Percentiles rank a stretch among this genome's conserved stretches.
Evolutionary conservation across 306 rosid genomes (phyloP).

Genomic region (Begonia masoniana): DNA sequence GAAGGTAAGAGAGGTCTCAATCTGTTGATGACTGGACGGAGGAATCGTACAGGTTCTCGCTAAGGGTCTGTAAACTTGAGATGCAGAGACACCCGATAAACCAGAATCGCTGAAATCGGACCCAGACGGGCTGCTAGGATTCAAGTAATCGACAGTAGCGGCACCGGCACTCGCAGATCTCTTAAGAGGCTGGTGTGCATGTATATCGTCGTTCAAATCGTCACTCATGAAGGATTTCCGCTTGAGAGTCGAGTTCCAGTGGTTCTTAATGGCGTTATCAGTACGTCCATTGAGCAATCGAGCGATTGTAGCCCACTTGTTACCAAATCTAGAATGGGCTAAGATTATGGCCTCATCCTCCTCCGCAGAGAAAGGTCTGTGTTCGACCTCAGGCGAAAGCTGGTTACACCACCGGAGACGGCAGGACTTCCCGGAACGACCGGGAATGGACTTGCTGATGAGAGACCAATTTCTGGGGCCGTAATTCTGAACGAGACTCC

Average conservation of each 20-base stretch:
- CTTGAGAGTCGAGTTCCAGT: conserved; percentile 88
- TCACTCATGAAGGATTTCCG: conserved; percentile 44
- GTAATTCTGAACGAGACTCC: conserved; percentile 38
- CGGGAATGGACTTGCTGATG: conserved; percentile 70
- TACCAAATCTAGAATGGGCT: conserved; percentile 56
- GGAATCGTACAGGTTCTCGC: conserved; percentile 7
- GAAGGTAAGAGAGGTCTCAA: conserved; percentile 18
- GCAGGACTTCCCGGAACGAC: conserved; percentile 80
- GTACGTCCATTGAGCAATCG: conserved; percentile 74
- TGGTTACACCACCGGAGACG: conserved; percentile 87
- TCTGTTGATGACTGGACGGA: conserved; percentile 10
- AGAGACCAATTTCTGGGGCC: conserved; percentile 75
- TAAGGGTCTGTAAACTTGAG: conserved; percentile 16
- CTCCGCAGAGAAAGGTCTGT: conserved; percentile 49
- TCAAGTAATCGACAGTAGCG: conserved; percentile 15
- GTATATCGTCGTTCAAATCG: conserved; percentile 12
- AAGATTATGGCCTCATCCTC: conserved; percentile 50
- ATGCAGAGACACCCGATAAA: conserved; percentile 21
- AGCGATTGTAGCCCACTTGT: conserved; percentile 85
- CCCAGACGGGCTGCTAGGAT: conserved; percentile 53
- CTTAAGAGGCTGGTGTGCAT: conserved; percentile 34
- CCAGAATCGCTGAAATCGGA: conserved; percentile 70
- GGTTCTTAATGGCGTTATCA: conserved; percentile 81
- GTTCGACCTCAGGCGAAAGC: conserved; percentile 78
- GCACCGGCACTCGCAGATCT: conserved; percentile 61